phyloP scores from a whole-genome alignment of 371 early-diverging fungal genomes.

The Mortierella sp. region DNA sequence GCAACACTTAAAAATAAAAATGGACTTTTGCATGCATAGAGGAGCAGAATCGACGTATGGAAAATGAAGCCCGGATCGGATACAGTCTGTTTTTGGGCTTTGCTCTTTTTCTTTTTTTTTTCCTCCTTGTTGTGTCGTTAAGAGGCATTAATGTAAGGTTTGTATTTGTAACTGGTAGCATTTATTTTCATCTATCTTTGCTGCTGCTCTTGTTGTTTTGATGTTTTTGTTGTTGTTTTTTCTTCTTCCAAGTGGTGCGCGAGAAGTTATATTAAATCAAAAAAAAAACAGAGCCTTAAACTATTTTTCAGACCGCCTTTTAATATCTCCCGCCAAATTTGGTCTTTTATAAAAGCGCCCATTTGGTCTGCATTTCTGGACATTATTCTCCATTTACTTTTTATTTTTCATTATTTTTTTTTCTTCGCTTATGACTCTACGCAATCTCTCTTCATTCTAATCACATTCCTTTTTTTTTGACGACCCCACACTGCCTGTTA shows the following conservation, averaged over 20 bases:
- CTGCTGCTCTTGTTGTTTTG: background rate
- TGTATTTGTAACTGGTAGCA: background rate
- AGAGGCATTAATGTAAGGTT: background rate
- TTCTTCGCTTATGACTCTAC: background rate
- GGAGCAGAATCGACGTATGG: conserved; percentile 8
- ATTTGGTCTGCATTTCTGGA: background rate
- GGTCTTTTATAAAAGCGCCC: background rate
- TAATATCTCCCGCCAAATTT: conserved; percentile 8
- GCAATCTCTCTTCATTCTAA: background rate
- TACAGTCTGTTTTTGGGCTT: background rate
- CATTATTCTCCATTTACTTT: background rate
- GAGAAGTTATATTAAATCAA: background rate
- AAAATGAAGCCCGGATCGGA: background rate
- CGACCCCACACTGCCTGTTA: background rate
- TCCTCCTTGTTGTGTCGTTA: background rate
- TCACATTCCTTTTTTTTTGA: background rate
- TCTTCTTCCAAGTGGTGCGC: background rate
- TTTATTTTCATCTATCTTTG: background rate
- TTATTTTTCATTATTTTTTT: conserved; percentile 5
- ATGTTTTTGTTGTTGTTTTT: no score
- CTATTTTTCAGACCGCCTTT: background rate
- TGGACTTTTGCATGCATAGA: background rate
- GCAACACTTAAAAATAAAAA: background rate
- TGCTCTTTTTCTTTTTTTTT: background rate
- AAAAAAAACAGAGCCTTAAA: background rate